Base-by-base conservation (phyloP, 768 basidiomycete species). In the Kwoniella heveanensis region DNA sequence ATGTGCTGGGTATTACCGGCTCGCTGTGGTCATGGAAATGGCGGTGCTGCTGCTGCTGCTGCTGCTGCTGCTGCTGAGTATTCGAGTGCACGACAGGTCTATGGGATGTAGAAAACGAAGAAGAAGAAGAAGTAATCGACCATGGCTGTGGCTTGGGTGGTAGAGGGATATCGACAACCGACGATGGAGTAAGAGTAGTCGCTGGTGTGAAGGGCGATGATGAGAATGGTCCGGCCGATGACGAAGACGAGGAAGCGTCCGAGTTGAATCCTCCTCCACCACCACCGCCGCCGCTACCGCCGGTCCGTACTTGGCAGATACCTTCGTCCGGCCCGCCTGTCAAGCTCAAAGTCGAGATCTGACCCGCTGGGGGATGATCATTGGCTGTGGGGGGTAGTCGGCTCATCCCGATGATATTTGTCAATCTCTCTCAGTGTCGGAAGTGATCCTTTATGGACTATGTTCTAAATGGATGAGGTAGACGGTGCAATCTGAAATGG, bases 161-260 rank as follows among this genome's bases (percentile, higher is more conserved):
- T 50, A 58, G 32, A 13, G 47, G 46, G 48, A 58, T 15, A 50
- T 58, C 57, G 32, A 17, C 19, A n/a, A 48, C 49, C 22, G 57
- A 58, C 32, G 57, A 10, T 8, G 39, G 29, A 17, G 57, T 49
- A 24, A 58, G 25, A 21, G 47, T 47, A 10, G 57, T 37, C 8
- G 57, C 29, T n/a, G n/a, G n/a, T 49, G 49, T 46, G 48, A 49
- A 58, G 32, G 57, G 57, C 24, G 57, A 58, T 30, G 57, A 58
- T 32, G 57, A 44, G 13, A n/a, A n/a, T 13, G 39, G 19, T 19
- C 19, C 39, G 39, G 39, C 39, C 17, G 39, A 44, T 17, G 39
- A 44, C 17, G 39, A 44, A 17, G 39, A 44, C 17, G 39, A 44
- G 19, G 8, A 10, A 10, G 39, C 39, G 39, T 44, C 39, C 39